Base-by-base conservation (phyloP, 192 early-diverging fungal genomes). In the Glomus cerebriforme region DNA sequence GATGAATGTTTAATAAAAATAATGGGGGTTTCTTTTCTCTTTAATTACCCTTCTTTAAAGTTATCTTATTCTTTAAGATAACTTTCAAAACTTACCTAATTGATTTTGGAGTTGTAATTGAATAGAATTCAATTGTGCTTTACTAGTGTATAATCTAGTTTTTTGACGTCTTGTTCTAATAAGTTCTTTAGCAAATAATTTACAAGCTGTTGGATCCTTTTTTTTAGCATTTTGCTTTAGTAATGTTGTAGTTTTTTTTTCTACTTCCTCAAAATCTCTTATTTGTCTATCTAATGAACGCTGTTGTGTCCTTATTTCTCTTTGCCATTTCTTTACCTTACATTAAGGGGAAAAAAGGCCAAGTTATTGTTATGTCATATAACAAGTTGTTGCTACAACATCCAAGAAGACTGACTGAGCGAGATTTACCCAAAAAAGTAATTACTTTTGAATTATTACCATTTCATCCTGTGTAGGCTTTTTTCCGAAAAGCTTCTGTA, bases 71-170 rank as follows among this genome's bases (percentile, higher is more conserved):
- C 39, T 31, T 24, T 9, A 4, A 45, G 1, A 3, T 47, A n/a
- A n/a, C n/a, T n/a, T n/a, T n/a, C n/a, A n/a, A n/a, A n/a, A 13
- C 86, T 65, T 87, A 97, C 96, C 90, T 24, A 94, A 83, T 84
- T 96, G 95, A 78, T 94, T 92, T 77, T 95, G 89, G 43, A 99
- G 86, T 81, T 96, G 93, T 93, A 98, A 92, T 12, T 86, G 81
- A 59, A 99, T 92, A 26, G 95, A 96, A 83, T 95, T 96, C 75
- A 99, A 86, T 80, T 97, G 96, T 2, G 97, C 98, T 73, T 97
- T 97, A 79, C 90, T 93, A 10, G 92, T 95, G 77, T 91, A 86
- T 43, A 99, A 80, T 12, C 96, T 86, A 73, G 94, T 88, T 80
- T 91, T 93, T n/a, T 95, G 93, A 75, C 90, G 90, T 37, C 91